A percentile compares a stretch with the other conserved stretches of the same genome.
These are phyloP conservation scores for Ogataea populi-albae DNA, from an alignment of 805 yeast genomes.

Conservation along the genomic window DNA sequence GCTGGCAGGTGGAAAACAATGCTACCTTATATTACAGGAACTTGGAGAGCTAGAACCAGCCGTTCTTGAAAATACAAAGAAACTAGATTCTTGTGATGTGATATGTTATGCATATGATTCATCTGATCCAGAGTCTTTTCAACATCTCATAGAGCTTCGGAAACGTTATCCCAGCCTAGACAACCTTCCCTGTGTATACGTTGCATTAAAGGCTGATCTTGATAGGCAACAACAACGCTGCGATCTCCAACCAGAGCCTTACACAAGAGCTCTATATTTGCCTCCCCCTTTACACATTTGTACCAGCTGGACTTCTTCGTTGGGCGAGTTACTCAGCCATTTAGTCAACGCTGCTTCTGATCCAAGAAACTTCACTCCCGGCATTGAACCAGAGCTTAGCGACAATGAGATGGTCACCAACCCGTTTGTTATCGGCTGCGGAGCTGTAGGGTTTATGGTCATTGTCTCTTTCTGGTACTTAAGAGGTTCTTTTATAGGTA, in stretches of 20 bases:
- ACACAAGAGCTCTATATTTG: constrained; percentile 60
- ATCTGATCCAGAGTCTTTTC: constrained; percentile 92
- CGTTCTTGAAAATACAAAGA: constrained; percentile 62
- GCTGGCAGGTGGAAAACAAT: constrained; percentile 90
- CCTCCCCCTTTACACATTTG: constrained; percentile 89
- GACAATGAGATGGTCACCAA: constrained; percentile 44
- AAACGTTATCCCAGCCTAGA: constrained; percentile 55
- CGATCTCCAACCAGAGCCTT: constrained; percentile 82
- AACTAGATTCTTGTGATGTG: constrained; percentile 86
- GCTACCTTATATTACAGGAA: constrained; percentile 87
- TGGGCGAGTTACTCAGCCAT: constrained; percentile 81
- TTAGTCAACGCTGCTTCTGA: constrained; percentile 82
- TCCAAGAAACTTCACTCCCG: constrained; percentile 79
- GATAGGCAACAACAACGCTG: constrained; percentile 94
- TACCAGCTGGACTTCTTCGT: constrained; percentile 83
- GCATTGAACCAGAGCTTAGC: constrained; percentile 59
- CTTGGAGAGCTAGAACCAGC: constrained; percentile 85
- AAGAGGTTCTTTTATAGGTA: constrained; percentile 39
- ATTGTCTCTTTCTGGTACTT: constrained; percentile 64
- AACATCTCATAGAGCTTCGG: constrained; percentile 71
- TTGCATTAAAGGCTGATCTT: constrained; percentile 90
- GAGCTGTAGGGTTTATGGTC: constrained; percentile 66
- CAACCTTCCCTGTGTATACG: constrained; percentile 77
- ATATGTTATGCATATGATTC: constrained; percentile 89
- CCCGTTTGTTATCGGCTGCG: constrained; percentile 60